These are phyloP conservation scores for Leptosphaerulina australis DNA, from an alignment of 2,329 filamentous ascomycete genomes.

Conservation along the genomic window DNA sequence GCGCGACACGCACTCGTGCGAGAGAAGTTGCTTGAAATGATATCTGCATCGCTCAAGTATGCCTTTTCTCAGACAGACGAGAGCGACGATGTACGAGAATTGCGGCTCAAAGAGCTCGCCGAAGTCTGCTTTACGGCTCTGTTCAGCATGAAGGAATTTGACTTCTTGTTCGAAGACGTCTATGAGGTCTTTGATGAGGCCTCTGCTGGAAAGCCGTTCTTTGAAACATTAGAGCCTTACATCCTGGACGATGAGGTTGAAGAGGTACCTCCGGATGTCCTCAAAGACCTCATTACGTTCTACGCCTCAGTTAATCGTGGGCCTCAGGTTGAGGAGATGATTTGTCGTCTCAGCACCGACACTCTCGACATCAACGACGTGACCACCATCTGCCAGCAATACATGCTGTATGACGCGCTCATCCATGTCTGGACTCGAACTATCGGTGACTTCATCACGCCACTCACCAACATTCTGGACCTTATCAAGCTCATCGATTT, in stretches of 20 bases:
- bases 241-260: slow-evolving; percentile 79
- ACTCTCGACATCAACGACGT: slow-evolving; percentile 95
- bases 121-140: slow-evolving; percentile 85
- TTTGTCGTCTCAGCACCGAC: slow-evolving; percentile 87
- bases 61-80: slow-evolving; percentile 72
- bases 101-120: slow-evolving; percentile 76
- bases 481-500: slow-evolving; percentile 64
- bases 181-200: slow-evolving; percentile 89
- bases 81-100: slow-evolving; percentile 57
- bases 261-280: slow-evolving; percentile 76
- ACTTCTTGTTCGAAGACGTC: slow-evolving; percentile 89
- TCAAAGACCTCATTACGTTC: slow-evolving; percentile 84
- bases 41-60: slow-evolving; percentile 88
- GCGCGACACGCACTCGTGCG: slow-evolving; percentile 80
- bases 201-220: slow-evolving; percentile 74
- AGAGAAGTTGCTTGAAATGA: slow-evolving; percentile 91
- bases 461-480: slow-evolving; percentile 79
- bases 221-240: slow-evolving; percentile 86
- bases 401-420: slow-evolving; percentile 90
- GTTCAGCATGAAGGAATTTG: slow-evolving; percentile 74
- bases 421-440: slow-evolving; percentile 98
- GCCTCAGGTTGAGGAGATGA: slow-evolving; percentile 84
- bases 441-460: slow-evolving; percentile 86
- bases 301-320: slow-evolving; percentile 79
- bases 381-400: slow-evolving; percentile 86